A percentile compares a stretch with the other conserved stretches of the same genome.
Conservation (phyloP, 306 rosid species). For the Cajanus cajan region DNA sequence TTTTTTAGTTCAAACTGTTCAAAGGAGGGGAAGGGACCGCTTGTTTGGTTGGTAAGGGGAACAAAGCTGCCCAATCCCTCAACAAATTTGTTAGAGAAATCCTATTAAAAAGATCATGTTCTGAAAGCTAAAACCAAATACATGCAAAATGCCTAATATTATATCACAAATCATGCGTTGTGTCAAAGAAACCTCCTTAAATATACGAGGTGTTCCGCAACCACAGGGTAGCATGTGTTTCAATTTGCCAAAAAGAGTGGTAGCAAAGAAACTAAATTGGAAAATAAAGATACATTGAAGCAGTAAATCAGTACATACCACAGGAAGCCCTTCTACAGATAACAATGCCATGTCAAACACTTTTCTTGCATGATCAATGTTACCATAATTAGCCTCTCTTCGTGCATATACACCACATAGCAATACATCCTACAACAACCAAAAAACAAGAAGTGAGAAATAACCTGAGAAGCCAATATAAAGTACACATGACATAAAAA, state of each 20-base stretch:
- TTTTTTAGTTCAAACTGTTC: neutral
- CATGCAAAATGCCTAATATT: neutral
- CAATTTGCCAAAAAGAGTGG: neutral
- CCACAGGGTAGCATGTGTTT: neutral
- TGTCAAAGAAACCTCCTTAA: neutral
- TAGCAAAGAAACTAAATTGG: neutral
- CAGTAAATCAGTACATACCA: constrained; percentile 50
- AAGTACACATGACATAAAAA: neutral
- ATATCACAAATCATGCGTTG: neutral
- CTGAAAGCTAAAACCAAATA: neutral
- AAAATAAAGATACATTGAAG: neutral
- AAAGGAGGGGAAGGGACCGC: neutral
- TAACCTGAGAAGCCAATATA: constrained; percentile 2
- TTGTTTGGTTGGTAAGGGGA: neutral
- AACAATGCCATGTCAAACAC: constrained; percentile 93
- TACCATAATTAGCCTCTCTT: constrained; percentile 85
- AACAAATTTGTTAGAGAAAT: neutral
- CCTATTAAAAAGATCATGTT: neutral
- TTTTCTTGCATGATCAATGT: constrained; percentile 82
- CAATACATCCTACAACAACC: constrained; percentile 65
- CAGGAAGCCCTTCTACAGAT: constrained; percentile 73
- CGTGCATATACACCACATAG: constrained; percentile 91
- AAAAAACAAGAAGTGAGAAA: constrained; percentile 17
- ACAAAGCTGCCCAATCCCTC: neutral
- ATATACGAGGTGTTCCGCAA: neutral